phyloP scores from a whole-genome alignment of 768 basidiomycete genomes.

The Astraeus odoratus region DNA sequence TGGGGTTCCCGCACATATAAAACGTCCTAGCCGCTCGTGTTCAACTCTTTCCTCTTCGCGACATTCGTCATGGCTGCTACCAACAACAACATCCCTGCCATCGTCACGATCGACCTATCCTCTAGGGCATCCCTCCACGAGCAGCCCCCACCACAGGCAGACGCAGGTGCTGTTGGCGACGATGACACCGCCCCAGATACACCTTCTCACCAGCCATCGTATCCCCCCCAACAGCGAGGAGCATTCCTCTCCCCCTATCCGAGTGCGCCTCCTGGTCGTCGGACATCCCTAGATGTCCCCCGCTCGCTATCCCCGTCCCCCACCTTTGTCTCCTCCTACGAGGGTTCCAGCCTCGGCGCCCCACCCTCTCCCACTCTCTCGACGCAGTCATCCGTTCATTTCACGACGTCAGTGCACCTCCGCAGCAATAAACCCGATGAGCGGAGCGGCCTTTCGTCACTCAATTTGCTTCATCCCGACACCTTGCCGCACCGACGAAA shows the following conservation, averaged over 20 bases:
- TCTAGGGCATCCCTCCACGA: constrained; percentile 21
- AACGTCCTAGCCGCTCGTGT: not conserved
- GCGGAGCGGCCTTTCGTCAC: constrained; percentile 43
- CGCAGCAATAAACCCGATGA: constrained; percentile 66
- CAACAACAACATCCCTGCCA: constrained; percentile 25
- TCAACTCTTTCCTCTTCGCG: not conserved
- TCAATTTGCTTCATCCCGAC: constrained; percentile 41
- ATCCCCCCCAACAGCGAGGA: not conserved
- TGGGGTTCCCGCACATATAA: constrained; percentile 6
- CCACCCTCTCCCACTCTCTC: constrained; percentile 80
- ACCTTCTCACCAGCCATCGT: not conserved
- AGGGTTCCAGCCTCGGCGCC: constrained; percentile 30
- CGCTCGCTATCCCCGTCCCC: constrained; percentile 26
- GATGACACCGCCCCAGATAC: not conserved
- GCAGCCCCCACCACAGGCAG: not conserved
- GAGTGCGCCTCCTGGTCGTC: not conserved
- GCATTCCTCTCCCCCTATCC: constrained; percentile 21
- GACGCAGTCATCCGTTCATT: constrained; percentile 54
- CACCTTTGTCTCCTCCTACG: constrained; percentile 33
- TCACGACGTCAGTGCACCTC: constrained; percentile 47
- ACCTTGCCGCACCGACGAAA: constrained; percentile 42
- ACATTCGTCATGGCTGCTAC: constrained; percentile 12
- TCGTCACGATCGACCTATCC: constrained; percentile 30
- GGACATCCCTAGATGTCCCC: constrained; percentile 25
- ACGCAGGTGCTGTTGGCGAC: not conserved